Percentiles rank a stretch among this genome's conserved stretches.
These are phyloP conservation scores for Xylaria sp. DNA, from an alignment of 2,329 filamentous ascomycete genomes.

Conservation along the genomic window DNA sequence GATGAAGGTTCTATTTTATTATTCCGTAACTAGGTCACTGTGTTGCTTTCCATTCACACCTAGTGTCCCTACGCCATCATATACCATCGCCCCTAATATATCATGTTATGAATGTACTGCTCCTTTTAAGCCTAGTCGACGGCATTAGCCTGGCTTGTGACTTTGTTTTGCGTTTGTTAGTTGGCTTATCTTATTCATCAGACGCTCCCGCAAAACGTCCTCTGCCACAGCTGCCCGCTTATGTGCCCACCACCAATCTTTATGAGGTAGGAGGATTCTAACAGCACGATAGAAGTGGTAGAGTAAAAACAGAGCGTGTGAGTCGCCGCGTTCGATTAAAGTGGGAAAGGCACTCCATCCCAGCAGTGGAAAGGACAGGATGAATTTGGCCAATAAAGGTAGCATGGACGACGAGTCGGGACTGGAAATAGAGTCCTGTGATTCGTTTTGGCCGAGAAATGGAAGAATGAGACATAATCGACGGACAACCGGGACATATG, in stretches of 20 bases:
- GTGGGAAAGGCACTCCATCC: constrained; percentile 23
- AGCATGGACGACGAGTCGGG: neutral
- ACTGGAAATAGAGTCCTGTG: neutral
- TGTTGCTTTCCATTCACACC: neutral
- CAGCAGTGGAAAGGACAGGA: constrained; percentile 2
- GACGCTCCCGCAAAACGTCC: constrained; percentile 8
- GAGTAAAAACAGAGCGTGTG: constrained; percentile 28
- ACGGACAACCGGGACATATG: neutral
- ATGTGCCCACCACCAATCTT: constrained; percentile 29
- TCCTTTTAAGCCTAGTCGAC: neutral
- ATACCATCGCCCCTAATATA: neutral
- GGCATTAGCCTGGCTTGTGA: neutral
- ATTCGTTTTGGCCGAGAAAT: neutral
- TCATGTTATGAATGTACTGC: neutral
- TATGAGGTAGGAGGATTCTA: constrained; percentile 9
- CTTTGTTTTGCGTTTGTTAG: neutral
- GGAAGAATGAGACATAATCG: neutral
- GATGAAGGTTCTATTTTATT: neutral
- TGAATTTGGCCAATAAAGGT: constrained; percentile 1
- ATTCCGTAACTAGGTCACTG: neutral
- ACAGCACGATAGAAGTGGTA: constrained; percentile 30
- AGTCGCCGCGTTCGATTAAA: constrained; percentile 25
- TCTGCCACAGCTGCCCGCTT: constrained; percentile 22
- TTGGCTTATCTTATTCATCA: constrained; percentile 4
- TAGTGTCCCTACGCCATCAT: neutral